Conservation (phyloP, 2,329 filamentous ascomycete species). For the Claviceps africana region DNA sequence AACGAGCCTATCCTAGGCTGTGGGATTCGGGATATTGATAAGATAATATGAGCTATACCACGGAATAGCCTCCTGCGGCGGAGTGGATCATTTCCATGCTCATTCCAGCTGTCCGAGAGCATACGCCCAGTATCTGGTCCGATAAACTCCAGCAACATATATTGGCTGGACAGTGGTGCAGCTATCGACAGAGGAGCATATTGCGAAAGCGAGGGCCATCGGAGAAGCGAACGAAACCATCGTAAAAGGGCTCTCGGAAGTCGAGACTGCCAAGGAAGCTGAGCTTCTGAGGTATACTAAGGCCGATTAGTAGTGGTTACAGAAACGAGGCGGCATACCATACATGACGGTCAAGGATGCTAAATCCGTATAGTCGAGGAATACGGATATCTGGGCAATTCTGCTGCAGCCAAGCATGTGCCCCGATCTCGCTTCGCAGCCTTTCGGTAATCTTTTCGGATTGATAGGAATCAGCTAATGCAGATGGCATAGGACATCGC, state of each 20-base stretch:
- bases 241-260: constrained; percentile 1
- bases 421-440: constrained; percentile 16
- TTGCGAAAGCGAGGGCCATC: constrained; percentile 2
- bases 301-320: constrained; percentile 1
- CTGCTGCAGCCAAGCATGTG: constrained; percentile 15
- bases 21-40: constrained; percentile 16
- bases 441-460: constrained; percentile 30
- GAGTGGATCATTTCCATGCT: constrained; percentile 4
- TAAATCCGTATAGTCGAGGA: constrained; percentile 13
- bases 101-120: constrained; percentile 15
- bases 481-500: constrained; percentile 19
- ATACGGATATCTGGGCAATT: constrained; percentile 14
- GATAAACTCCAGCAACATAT: constrained; percentile 16
- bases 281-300: constrained; percentile 8
- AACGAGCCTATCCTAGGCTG: constrained; percentile 17
- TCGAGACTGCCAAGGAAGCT: constrained; percentile 6
- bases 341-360: constrained; percentile 8
- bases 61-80: constrained; percentile 14
- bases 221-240: constrained; percentile 2
- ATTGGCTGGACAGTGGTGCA: constrained; percentile 7
- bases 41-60: constrained; percentile 15
- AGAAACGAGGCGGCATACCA: neutral
- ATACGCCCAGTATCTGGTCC: constrained; percentile 12
- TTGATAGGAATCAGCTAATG: constrained; percentile 21
- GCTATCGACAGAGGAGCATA: constrained; percentile 2